A percentile compares a stretch with the other conserved stretches of the same genome.
These are phyloP conservation scores for Babesia caballi DNA, from an alignment of 169 alveolate species.

Conservation along the genomic window DNA sequence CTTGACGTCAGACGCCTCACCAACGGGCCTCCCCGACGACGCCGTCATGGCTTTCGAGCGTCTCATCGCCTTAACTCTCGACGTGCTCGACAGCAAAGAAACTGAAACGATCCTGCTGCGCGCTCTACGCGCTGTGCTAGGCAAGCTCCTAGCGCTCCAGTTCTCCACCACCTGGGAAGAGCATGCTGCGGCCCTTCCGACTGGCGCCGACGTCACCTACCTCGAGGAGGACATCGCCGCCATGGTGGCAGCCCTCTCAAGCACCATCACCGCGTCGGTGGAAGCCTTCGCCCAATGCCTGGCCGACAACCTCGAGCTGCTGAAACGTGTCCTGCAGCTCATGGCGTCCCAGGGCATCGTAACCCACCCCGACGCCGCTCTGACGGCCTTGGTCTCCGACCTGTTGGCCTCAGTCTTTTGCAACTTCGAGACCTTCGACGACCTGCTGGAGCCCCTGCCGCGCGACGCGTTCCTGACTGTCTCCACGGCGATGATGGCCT, in stretches of 20 bases:
- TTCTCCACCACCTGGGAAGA: conserved; percentile 13
- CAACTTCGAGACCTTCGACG: background rate
- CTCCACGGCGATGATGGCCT: background rate
- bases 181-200: background rate
- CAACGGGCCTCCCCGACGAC: background rate
- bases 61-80: background rate
- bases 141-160: background rate
- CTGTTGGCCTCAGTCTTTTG: background rate
- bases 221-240: background rate
- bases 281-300: background rate
- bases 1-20: background rate
- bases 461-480: background rate
- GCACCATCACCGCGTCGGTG: background rate
- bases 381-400: background rate
- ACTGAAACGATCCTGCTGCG: background rate
- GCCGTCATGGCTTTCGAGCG: background rate
- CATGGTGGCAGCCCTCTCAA: background rate
- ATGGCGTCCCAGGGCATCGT: background rate
- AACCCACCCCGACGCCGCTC: background rate
- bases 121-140: background rate
- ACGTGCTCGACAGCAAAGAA: background rate
- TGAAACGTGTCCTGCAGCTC: background rate
- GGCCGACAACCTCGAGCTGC: background rate
- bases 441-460: background rate
- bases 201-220: background rate